These are phyloP conservation scores for Spatholobus suberectus DNA, from an alignment of 306 rosid genomes.

Conservation along the genomic window DNA sequence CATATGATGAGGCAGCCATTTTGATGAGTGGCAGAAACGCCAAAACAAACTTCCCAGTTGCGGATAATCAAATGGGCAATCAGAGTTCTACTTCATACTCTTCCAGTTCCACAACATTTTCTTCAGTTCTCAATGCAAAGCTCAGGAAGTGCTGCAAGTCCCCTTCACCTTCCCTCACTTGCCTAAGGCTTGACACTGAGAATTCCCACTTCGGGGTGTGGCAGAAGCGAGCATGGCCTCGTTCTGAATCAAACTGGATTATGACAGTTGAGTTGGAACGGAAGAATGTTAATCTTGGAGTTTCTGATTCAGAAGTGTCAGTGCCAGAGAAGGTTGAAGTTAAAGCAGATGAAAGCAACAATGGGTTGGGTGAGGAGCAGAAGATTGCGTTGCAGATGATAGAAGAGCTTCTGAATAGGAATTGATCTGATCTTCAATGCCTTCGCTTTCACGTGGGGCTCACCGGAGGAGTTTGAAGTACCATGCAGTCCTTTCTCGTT, in stretches of 20 bases:
- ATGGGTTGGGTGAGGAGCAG: constrained; percentile 62
- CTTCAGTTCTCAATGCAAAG: constrained; percentile 65
- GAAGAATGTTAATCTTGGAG: constrained; percentile 29
- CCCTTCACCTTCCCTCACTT: constrained; percentile 83
- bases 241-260: constrained; percentile 76
- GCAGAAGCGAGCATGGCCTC: constrained; percentile 76
- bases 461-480: constrained; percentile 1
- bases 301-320: not conserved
- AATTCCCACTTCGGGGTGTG: constrained; percentile 82
- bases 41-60: constrained; percentile 81
- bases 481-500: constrained; percentile 12
- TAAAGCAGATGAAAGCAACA: constrained; percentile 31
- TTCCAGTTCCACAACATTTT: too few species aligned
- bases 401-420: constrained; percentile 79
- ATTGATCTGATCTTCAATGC: constrained; percentile 21
- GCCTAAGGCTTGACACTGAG: constrained; percentile 80
- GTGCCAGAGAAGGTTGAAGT: constrained; percentile 24
- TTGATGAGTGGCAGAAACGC: constrained; percentile 85
- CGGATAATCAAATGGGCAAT: constrained; percentile 16
- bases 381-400: constrained; percentile 80
- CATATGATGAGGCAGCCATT: constrained; percentile 92
- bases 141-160: constrained; percentile 70
- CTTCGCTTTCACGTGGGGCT: constrained; percentile 40
- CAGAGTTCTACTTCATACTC: constrained; percentile 4
- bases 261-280: constrained; percentile 79